Evolutionary conservation across 2,329 filamentous ascomycete genomes (phyloP), one percentile per base, ranked within the genome.

Genomic region (Aureobasidium musti): DNA sequence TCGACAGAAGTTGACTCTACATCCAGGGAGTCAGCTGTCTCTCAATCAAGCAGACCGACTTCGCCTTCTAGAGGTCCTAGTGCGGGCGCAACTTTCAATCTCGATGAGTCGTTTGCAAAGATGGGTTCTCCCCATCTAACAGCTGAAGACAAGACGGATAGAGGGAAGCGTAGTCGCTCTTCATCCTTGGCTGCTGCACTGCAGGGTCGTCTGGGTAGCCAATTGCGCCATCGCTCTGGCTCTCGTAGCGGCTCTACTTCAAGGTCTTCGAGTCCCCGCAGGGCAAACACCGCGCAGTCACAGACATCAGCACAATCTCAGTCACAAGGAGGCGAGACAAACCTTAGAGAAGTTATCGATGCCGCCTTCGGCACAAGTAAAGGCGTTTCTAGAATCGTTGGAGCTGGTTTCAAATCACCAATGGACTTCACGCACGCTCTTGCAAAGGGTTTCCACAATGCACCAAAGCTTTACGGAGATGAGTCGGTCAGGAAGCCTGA

Each of bases 361-460:
- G 26, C 73, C 68, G 39, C 68, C 69, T 47, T 75, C 68, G 47
- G 63, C 37, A 77, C 76, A 19, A 71, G 73, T 11, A 76, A 77
- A 67, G 77, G 77, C 8, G 72, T 78, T 11, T 69, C 72, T n/a
- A 73, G 73, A 28, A 77, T 78, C 37, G 69, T 77, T 5, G 74
- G 74, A 14, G 75, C 77, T 23, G 75, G 75, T 17, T 72, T 50
- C 71, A 68, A 70, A 54, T 84, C 86, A 0, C 88, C 88, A 0
- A 83, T 89, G 69, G 83, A 88, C 70, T 74, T 90, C 2, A 81
- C 83, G 0, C 77, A 89, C 47, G 86, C 86, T 0, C 73, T 90
- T 1, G 86, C 86, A 1, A 87, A 90, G 72, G 88, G 88, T 1
- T 90, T 90, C 69, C 88, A 90, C 74, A 91, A 91, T 69, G 87